Percentiles rank a stretch among this genome's conserved stretches.
These are phyloP conservation scores for Ilyonectria mors-panacis DNA, from an alignment of 2,329 filamentous ascomycete species.

Conservation along the genomic window DNA sequence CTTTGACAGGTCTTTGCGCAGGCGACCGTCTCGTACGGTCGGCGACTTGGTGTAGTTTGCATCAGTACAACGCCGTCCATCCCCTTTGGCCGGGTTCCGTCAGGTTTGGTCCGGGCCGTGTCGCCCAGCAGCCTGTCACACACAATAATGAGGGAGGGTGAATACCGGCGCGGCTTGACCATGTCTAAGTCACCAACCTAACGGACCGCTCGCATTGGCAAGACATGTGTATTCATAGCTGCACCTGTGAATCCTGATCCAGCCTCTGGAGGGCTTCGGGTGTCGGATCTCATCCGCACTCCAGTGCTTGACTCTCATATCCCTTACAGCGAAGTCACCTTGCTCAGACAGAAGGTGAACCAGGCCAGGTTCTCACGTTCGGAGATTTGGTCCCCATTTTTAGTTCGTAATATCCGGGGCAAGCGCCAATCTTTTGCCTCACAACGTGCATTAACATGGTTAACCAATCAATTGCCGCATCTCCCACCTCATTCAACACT, in stretches of 20 bases:
- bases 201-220: not conserved
- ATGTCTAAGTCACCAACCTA: not conserved
- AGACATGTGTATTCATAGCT: not conserved
- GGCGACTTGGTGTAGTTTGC: conserved; percentile 1
- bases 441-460: conserved; percentile 31
- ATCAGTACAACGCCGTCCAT: not conserved
- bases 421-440: conserved; percentile 38
- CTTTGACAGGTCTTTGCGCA: conserved; percentile 3
- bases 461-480: conserved; percentile 37
- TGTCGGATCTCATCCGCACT: not conserved
- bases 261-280: not conserved
- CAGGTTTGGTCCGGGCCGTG: not conserved
- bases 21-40: not conserved
- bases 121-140: not conserved
- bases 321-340: not conserved
- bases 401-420: conserved; percentile 40
- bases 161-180: not conserved
- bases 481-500: conserved; percentile 30
- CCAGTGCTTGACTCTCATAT: not conserved
- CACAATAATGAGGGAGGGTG: not conserved
- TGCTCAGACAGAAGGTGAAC: conserved; percentile 6
- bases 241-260: not conserved
- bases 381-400: conserved; percentile 46
- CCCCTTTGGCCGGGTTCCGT: not conserved
- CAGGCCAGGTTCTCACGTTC: conserved; percentile 34